Evolutionary conservation across 805 yeast genomes (phyloP).

Genomic region (Ogataea sp.): DNA sequence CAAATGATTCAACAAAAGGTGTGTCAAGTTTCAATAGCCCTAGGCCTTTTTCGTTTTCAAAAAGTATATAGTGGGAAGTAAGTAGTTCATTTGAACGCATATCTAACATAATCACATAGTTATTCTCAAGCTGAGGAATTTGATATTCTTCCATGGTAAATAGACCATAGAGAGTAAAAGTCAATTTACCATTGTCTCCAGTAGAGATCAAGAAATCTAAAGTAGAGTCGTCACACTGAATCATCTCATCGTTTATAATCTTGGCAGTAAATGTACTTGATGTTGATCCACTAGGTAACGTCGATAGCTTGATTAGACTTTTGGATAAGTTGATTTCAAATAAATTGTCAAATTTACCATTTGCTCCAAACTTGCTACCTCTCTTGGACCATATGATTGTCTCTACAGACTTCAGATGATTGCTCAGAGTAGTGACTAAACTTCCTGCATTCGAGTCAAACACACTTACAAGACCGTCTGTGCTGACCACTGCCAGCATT

Average conservation of each 20-base stretch:
- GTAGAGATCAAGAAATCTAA: slow-evolving; percentile 22
- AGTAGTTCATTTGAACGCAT: slow-evolving; percentile 14
- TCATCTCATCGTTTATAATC: slow-evolving; percentile 14
- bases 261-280: slow-evolving; percentile 8
- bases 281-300: slow-evolving; percentile 3
- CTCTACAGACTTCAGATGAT: slow-evolving; percentile 5
- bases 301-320: slow-evolving; percentile 16
- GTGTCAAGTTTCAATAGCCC: slow-evolving; percentile 16
- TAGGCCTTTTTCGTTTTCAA: slow-evolving; percentile 12
- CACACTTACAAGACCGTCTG: slow-evolving; percentile 14
- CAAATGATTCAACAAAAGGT: slow-evolving; percentile 21
- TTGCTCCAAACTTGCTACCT: slow-evolving; percentile 4
- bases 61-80: slow-evolving; percentile 17
- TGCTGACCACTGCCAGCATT: slow-evolving; percentile 19
- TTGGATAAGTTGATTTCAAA: slow-evolving; percentile 16
- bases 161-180: slow-evolving; percentile 24
- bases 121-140: slow-evolving; percentile 8
- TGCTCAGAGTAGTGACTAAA: slow-evolving; percentile 10
- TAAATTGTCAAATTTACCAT: slow-evolving; percentile 9
- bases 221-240: slow-evolving; percentile 15
- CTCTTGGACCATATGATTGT: slow-evolving; percentile 16
- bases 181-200: slow-evolving; percentile 14
- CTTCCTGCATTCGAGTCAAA: slow-evolving; percentile 24
- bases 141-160: slow-evolving; percentile 21
- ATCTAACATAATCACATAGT: slow-evolving; percentile 9